A percentile compares a stretch with the other conserved stretches of the same genome.
Evolutionary conservation across 2,329 filamentous ascomycete species (phyloP).

Genomic region (Sclerotiophoma versabilis): DNA sequence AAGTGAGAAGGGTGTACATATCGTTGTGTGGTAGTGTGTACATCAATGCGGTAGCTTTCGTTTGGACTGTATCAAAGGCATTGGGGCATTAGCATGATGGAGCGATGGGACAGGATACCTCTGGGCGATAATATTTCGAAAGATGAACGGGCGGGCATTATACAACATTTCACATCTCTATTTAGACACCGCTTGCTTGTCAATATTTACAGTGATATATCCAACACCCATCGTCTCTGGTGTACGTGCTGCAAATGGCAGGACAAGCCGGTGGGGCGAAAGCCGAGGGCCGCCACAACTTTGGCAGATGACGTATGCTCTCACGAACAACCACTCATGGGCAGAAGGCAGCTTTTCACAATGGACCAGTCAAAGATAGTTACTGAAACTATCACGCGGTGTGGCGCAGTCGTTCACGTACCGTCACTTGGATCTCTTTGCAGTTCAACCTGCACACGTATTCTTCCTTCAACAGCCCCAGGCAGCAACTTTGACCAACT

Average conservation of each 20-base stretch:
- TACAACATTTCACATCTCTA: constrained; percentile 2
- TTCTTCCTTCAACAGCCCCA: constrained; percentile 26
- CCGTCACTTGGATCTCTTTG: constrained; percentile 28
- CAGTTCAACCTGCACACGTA: constrained; percentile 27
- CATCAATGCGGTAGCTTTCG: constrained; percentile 2
- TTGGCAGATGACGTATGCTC: constrained; percentile 13
- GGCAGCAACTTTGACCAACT: constrained; percentile 40
- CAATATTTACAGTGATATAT: not conserved
- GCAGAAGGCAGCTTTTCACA: not conserved
- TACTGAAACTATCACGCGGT: constrained; percentile 31
- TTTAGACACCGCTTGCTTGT: constrained; percentile 6
- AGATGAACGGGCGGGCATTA: not conserved
- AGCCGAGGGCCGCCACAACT: constrained; percentile 9
- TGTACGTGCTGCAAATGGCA: not conserved
- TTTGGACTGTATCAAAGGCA: constrained; percentile 12
- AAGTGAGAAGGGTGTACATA: not conserved
- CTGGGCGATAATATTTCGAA: constrained; percentile 13
- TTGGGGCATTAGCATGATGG: constrained; percentile 20
- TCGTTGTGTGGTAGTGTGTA: constrained; percentile 7
- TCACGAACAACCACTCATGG: constrained; percentile 4
- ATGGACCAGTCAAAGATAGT: not conserved
- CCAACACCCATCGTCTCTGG: not conserved
- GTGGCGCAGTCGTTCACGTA: constrained; percentile 32
- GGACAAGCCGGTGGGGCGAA: not conserved
- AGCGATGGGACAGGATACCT: constrained; percentile 19